Evolutionary conservation across 2,329 filamentous ascomycete species (phyloP), one percentile per base, ranked within the genome.

Genomic region (Fonsecaea erecta): DNA sequence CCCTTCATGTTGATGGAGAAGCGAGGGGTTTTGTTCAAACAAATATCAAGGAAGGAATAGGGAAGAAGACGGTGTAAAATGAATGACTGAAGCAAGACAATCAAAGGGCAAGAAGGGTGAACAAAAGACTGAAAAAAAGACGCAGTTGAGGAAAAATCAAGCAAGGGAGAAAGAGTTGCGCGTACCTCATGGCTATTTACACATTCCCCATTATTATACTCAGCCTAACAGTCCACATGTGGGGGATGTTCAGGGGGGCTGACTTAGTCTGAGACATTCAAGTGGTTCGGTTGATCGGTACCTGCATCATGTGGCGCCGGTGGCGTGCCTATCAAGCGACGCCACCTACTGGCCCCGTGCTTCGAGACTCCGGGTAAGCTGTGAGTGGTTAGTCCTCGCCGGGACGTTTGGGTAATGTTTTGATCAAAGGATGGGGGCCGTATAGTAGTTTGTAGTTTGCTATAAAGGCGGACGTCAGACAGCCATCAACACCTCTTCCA

Each of bases 331-430:
- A 18, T 43, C n/a, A 18, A 43, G 37, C 37, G 6, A 18, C 37
- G 37, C 37, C 37, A 43, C 37, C 37, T 16, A 7, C 32, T 6
- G 37, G 37, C 9, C 9, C 37, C 37, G n/a, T 43, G 37, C 14
- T 18, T 43, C 92, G 97, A 81, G 18, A 43, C 5, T 43, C 48
- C 48, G 28, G 35, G 35, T 40, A 40, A 16, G 35, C 12, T 16
- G 35, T 16, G 35, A 40, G 35, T n/a, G 35, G 35, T 5, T 16
- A 40, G 35, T 14, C 35, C 16, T 16, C 12, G 35, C 35, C 16
- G 35, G 35, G 35, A 40, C 35, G 12, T 14, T n/a, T n/a, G 3
- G 16, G 35, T 5, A 6, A 40, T 11, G 35, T 5, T 6, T 40
- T 40, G 35, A 14, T 16, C 35, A 40, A 40, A 40, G 35, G 14